Base-by-base conservation (phyloP, 345 rosid species). In the Populus tremula region DNA sequence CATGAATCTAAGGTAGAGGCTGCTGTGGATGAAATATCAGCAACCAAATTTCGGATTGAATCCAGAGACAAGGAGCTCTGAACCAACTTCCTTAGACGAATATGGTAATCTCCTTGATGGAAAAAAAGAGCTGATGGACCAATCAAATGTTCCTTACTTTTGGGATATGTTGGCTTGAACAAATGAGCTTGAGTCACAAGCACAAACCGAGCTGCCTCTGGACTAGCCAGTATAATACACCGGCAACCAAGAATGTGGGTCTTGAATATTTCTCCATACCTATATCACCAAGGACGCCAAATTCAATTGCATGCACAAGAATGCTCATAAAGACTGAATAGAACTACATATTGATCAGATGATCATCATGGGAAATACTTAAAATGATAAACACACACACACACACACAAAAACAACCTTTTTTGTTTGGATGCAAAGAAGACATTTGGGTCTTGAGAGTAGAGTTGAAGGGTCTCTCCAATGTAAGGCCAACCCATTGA, bases 221-320 rank as follows among this genome's bases (percentile, higher is more conserved):
- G 97, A 78, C 98, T 89, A 0, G 96, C 93, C 84, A 95, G 84
- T 98, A 93, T 93, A 63, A 92, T 92, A 82, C 97, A 87, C 33
- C 96, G 99, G 76, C 96, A 95, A 21, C 99, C 99, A 11, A 95
- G 84, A 76, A 95, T 86, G 80, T 91, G 91, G 35, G 92, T 93
- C 87, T 93, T 93, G 92, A 95, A 95, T 71, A 95, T 91, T 87
- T 94, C 93, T 31, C 99, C 98, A 39, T 92, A 89, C 78, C 97
- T 93, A 64, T 53, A 76, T 41, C 56, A 27, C 66, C 67, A 69
- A 53, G 78, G 23, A 71, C 64, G 39, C 21, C 69, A 27, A 72
- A 69, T 71, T 47, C 69, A 56, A 56, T 43, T 54, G 25, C 21
- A 59, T 59, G 66, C n/a, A 5, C 68, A 63, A 12, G 54, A 67